These are phyloP conservation scores for Saturnispora sanitii DNA, from an alignment of 805 yeast genomes.

Conservation along the genomic window DNA sequence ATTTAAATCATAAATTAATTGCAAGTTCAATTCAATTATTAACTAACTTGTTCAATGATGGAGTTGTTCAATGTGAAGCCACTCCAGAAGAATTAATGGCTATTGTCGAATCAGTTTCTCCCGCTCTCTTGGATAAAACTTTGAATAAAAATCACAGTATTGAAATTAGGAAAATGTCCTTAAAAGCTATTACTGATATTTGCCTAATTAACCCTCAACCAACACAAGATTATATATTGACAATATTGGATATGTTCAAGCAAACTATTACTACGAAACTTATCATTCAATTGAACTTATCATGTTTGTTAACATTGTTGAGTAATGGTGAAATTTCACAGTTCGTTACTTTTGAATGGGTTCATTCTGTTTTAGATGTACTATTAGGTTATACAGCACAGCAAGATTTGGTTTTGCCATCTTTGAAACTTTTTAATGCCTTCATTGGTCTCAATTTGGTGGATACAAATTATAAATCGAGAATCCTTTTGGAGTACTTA, in stretches of 20 bases:
- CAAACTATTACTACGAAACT: slow-evolving; percentile 24
- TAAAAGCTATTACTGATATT: slow-evolving; percentile 17
- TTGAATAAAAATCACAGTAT: slow-evolving; percentile 25
- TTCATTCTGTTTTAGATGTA: slow-evolving; percentile 11
- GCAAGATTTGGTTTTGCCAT: slow-evolving; percentile 15
- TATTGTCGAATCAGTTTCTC: slow-evolving; percentile 8
- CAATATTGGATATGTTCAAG: slow-evolving; percentile 16
- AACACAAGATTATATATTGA: background rate
- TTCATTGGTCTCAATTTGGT: slow-evolving; percentile 9
- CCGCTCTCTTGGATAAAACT: slow-evolving; percentile 18
- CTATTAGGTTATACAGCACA: slow-evolving; percentile 16
- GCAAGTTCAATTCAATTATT: slow-evolving; percentile 22
- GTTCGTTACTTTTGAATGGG: slow-evolving; percentile 16
- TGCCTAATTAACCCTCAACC: background rate
- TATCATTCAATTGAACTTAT: slow-evolving; percentile 18
- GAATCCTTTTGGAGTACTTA: slow-evolving; percentile 1
- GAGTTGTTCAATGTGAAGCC: slow-evolving; percentile 10
- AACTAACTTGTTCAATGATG: slow-evolving; percentile 15
- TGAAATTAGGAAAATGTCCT: slow-evolving; percentile 25
- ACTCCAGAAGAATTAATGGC: slow-evolving; percentile 2
- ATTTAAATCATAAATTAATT: slow-evolving; percentile 24
- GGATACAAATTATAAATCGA: slow-evolving; percentile 8
- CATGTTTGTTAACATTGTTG: slow-evolving; percentile 16
- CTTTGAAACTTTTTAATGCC: slow-evolving; percentile 15
- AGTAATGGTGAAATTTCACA: slow-evolving; percentile 7